Conservation (phyloP, 1,139 yeast species). For the Taphrina populina region DNA sequence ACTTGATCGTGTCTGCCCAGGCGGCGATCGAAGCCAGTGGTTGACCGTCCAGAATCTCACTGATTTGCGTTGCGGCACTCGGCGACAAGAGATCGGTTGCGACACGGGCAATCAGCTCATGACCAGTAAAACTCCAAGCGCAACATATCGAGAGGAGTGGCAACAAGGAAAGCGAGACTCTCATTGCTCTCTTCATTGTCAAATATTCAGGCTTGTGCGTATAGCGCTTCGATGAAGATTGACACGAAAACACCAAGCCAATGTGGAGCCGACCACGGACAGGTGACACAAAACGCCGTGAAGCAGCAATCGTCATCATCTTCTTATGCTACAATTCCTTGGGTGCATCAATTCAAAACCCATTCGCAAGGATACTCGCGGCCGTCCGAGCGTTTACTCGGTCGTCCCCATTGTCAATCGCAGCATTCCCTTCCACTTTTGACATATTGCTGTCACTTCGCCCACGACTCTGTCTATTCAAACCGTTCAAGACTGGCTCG, state of each 20-base stretch:
- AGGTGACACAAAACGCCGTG: too few species aligned
- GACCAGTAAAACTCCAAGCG: conserved; percentile 26
- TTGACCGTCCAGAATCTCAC: conserved; percentile 42
- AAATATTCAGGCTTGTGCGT: too few species aligned
- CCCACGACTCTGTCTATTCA: not conserved
- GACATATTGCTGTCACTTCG: conserved; percentile 7
- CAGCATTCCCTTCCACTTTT: not conserved
- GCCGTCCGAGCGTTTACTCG: conserved; percentile 31
- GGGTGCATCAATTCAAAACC: not conserved
- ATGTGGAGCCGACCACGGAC: too few species aligned
- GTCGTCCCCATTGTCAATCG: conserved; percentile 1
- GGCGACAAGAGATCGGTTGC: conserved; percentile 17
- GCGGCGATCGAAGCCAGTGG: conserved; percentile 37
- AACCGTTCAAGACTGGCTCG: conserved; percentile 2
- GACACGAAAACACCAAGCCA: too few species aligned
- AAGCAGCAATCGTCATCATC: too few species aligned
- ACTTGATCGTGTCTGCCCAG: conserved; percentile 32
- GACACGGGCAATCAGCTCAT: conserved; percentile 22
- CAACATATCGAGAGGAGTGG: not conserved
- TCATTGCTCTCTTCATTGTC: too few species aligned
- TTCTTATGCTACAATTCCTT: too few species aligned
- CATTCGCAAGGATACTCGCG: conserved; percentile 21
- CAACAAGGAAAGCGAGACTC: too few species aligned
- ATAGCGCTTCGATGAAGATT: too few species aligned
- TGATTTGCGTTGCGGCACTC: conserved; percentile 7